Conservation (phyloP, 768 basidiomycete genomes). For the Termitomyces sp. region DNA sequence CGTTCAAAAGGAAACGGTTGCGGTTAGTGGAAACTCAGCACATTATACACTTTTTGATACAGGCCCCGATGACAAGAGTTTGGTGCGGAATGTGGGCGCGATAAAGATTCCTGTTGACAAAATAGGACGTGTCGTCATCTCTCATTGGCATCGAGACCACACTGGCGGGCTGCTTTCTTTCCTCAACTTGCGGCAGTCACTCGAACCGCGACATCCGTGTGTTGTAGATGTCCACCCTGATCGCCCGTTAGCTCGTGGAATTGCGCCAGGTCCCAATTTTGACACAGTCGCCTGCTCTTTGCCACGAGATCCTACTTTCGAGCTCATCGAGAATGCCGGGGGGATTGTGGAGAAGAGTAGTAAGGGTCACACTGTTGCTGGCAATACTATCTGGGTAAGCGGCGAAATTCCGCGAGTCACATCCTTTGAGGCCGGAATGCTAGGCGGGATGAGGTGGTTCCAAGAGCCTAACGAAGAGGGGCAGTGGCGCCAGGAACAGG, state of each 20-base stretch:
- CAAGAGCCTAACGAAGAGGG: conserved; percentile 26
- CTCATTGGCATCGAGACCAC: conserved; percentile 78
- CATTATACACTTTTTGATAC: conserved; percentile 77
- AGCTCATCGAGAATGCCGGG: conserved; percentile 50
- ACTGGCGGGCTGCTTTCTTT: conserved; percentile 71
- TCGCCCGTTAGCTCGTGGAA: conserved; percentile 69
- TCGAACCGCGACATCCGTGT: conserved; percentile 25
- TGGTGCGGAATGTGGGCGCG: conserved; percentile 65
- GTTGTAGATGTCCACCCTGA: conserved; percentile 74
- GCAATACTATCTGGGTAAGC: conserved; percentile 66
- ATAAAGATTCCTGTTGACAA: conserved; percentile 49
- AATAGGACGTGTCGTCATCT: conserved; percentile 64
- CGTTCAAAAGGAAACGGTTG: conserved; percentile 48
- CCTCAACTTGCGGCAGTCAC: conserved; percentile 36
- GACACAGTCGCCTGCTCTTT: conserved; percentile 56
- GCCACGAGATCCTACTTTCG: conserved; percentile 68
- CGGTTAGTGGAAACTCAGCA: conserved; percentile 30
- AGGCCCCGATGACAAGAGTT: conserved; percentile 71
- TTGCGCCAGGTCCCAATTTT: conserved; percentile 57
- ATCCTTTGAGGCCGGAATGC: conserved; percentile 61
- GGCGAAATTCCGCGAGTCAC: conserved; percentile 76
- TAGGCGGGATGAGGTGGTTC: conserved; percentile 63
- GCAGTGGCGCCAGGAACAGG: conserved; percentile 54
- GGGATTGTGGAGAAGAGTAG: conserved; percentile 51
- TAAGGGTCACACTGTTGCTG: conserved; percentile 64